Base-by-base conservation (phyloP, 2,329 filamentous ascomycete genomes). In the Rosellinia necatrix region DNA sequence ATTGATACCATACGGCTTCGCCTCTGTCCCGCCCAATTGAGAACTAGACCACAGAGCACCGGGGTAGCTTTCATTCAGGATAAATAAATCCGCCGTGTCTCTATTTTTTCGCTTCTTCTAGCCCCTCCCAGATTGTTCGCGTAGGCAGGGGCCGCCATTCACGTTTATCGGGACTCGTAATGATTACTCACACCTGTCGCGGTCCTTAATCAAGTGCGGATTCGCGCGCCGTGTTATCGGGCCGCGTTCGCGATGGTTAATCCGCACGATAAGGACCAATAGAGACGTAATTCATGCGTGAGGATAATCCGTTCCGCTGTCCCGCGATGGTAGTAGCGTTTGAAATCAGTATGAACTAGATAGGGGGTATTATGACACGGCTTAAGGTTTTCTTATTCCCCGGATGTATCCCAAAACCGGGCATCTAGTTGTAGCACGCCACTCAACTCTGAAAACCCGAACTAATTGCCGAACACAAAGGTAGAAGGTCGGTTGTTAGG, bases 11-110 rank as follows among this genome's bases (percentile, higher is more conserved):
- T 8, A n/a, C 19, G 34, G 38, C 35, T 17, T 51, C 34, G 9
- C 35, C 9, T 40, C 15, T 44, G 30, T n/a, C 21, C 15, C 25
- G 21, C 43, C 13, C 30, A 27, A 29, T 6, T 17, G 4, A 27
- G 32, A 30, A 22, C 13, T 24, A 24, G 17, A 7, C 13, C n/a
- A 7, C 13, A 30, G 15, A 12, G 25, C 8, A 22, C 13, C 32
- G 7, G 29, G 42, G 27, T 37, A 25, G 3, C 37, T 47, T 21
- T 40, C 12, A 51, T 44, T 53, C 55, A 35, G 55, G 55, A 35
- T 58, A 61, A 61, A 61, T 58, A 10, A 21, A 24, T 22, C 35
- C 52, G 56, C 52, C 30, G 24, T 40, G 24, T 37, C 19, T 21
- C 19, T 21, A 43, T 61, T 56, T 35, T 53, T n/a, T 53, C 52